Percentiles rank a stretch among this genome's conserved stretches.
These are phyloP conservation scores for Raddia distichophylla DNA, from an alignment of 176 grass and related monocot species.

Conservation along the genomic window DNA sequence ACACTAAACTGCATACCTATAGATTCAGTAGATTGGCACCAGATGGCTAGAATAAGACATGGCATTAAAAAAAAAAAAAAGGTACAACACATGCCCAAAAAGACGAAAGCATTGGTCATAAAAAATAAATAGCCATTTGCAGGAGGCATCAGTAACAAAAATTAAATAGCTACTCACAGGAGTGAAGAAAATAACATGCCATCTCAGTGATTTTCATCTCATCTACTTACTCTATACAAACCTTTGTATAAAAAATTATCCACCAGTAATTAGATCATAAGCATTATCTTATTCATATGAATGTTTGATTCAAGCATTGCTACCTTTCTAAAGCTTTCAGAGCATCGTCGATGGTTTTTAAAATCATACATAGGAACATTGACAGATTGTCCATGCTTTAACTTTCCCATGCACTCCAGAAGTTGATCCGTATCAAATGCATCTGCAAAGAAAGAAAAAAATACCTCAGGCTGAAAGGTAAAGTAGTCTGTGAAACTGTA, in stretches of 20 bases:
- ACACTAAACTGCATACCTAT: background rate
- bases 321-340: slow-evolving; percentile 69
- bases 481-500: background rate
- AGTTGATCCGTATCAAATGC: slow-evolving; percentile 85
- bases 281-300: background rate
- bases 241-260: background rate
- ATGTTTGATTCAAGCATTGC: slow-evolving; percentile 14
- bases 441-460: slow-evolving; percentile 55
- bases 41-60: background rate
- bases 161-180: background rate
- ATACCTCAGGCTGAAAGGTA: slow-evolving; percentile 8
- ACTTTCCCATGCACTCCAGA: slow-evolving; percentile 78
- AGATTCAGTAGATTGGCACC: slow-evolving; percentile 3
- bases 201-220: slow-evolving; percentile 9
- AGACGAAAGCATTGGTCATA: background rate
- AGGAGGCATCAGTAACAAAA: background rate
- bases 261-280: slow-evolving; percentile 14
- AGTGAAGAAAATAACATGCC: background rate
- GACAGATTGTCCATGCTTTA: slow-evolving; percentile 69
- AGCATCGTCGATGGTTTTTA: slow-evolving; percentile 71
- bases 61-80: background rate
- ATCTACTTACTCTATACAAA: background rate
- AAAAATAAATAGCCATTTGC: background rate
- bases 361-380: slow-evolving; percentile 94
- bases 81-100: background rate